Evolutionary conservation across 345 rosid species (phyloP).

Genomic region (Ceriops tagal): DNA sequence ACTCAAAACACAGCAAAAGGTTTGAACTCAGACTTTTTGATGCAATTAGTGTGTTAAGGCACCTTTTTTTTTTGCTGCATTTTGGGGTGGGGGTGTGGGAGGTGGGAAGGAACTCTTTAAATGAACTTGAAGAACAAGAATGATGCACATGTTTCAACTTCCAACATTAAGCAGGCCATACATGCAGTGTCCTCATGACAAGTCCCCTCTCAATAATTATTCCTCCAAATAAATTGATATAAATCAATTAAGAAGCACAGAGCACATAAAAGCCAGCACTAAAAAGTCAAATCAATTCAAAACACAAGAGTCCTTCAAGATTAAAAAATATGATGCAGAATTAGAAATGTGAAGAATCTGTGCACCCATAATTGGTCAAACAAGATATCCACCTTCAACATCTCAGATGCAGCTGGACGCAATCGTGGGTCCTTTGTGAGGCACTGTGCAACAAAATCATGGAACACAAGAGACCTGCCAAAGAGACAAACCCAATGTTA

Average conservation of each 20-base stretch:
- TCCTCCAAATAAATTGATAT: background rate
- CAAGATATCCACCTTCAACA: constrained; percentile 73
- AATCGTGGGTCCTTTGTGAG: constrained; percentile 92
- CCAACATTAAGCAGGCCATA: background rate
- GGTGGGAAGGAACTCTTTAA: background rate
- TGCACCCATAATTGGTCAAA: constrained; percentile 7
- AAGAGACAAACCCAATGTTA: constrained; percentile 12
- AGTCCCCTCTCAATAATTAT: background rate
- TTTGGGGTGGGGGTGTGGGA: no score
- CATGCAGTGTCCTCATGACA: background rate
- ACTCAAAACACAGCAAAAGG: constrained; percentile 23
- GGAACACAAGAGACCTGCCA: constrained; percentile 92
- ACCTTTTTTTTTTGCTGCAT: no score
- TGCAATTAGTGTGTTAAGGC: background rate
- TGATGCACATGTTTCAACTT: background rate
- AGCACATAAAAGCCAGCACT: background rate
- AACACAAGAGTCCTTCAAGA: background rate
- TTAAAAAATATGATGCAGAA: background rate
- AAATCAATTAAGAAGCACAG: background rate
- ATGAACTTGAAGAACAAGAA: background rate
- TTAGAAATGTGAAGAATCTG: background rate
- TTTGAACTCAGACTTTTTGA: constrained; percentile 19
- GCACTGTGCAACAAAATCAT: constrained; percentile 97
- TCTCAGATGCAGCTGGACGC: constrained; percentile 95
- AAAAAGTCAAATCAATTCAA: background rate